These are phyloP conservation scores for Ascochyta lentis DNA, from an alignment of 2,329 filamentous ascomycete species.

Conservation along the genomic window DNA sequence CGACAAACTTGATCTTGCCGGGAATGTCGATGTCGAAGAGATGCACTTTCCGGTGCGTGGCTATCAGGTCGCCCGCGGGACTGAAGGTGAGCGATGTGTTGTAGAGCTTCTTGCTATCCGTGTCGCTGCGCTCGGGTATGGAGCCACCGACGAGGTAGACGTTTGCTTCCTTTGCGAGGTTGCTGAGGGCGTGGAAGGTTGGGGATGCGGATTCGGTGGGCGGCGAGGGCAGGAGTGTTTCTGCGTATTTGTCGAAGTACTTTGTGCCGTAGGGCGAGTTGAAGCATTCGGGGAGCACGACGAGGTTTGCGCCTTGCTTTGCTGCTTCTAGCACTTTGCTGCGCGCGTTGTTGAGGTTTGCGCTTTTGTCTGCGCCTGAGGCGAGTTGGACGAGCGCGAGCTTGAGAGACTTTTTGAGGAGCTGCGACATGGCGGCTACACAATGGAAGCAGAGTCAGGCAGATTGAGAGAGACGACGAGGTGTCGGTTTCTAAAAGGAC, in stretches of 20 bases:
- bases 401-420: conserved; percentile 48
- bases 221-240: conserved; percentile 80
- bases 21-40: conserved; percentile 98
- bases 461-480: background rate
- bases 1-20: conserved; percentile 88
- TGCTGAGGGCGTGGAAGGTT: conserved; percentile 82
- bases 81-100: conserved; percentile 89
- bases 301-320: conserved; percentile 75
- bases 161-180: conserved; percentile 78
- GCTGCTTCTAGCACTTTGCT: conserved; percentile 84
- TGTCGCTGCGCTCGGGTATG: conserved; percentile 79
- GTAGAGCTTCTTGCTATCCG: conserved; percentile 72
- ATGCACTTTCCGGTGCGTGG: conserved; percentile 90
- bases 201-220: conserved; percentile 74
- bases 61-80: conserved; percentile 79
- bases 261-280: conserved; percentile 95
- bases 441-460: background rate
- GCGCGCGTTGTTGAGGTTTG: conserved; percentile 82
- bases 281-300: conserved; percentile 98
- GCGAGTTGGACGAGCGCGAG: conserved; percentile 58
- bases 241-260: conserved; percentile 91
- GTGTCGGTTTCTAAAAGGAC: background rate
- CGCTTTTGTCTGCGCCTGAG: conserved; percentile 72
- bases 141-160: conserved; percentile 89
- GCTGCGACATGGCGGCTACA: conserved; percentile 27